These are phyloP conservation scores for Aegilops umbellulata DNA, from an alignment of 176 grass and related monocot species.

Conservation along the genomic window DNA sequence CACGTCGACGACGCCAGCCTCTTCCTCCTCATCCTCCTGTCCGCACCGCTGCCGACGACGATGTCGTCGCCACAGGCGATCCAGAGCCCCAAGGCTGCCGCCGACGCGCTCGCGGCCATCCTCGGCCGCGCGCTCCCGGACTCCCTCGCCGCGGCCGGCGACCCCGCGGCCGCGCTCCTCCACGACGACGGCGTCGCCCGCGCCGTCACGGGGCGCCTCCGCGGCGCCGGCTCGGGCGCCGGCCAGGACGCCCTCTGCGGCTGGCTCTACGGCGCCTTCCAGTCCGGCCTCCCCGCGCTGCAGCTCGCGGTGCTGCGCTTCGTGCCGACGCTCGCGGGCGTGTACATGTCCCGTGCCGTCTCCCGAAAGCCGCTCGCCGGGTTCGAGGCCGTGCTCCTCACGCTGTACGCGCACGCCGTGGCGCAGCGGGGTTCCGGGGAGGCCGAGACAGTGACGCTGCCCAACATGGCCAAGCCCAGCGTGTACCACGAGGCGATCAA, in stretches of 20 bases:
- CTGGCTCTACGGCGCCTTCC: conserved; percentile 89
- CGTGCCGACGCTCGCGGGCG: conserved; percentile 55
- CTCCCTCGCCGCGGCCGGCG: conserved; percentile 20
- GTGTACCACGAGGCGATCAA: conserved; percentile 55
- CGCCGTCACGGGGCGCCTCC: conserved; percentile 41
- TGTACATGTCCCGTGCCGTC: conserved; percentile 63
- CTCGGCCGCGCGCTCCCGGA: conserved; percentile 38
- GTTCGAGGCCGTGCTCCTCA: conserved; percentile 84
- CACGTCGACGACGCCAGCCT: background rate
- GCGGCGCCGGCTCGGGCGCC: conserved; percentile 34
- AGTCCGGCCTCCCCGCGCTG: conserved; percentile 48
- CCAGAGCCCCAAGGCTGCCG: conserved; percentile 42
- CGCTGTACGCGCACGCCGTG: conserved; percentile 64
- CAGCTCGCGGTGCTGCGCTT: conserved; percentile 73
- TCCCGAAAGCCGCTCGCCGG: conserved; percentile 56
- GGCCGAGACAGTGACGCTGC: conserved; percentile 44
- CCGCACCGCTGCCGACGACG: background rate
- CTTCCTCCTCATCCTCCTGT: background rate
- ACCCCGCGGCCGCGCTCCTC: conserved; percentile 58
- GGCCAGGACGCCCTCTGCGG: conserved; percentile 64
- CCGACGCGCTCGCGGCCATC: conserved; percentile 50
- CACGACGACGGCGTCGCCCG: conserved; percentile 35
- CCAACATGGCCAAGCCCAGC: conserved; percentile 58
- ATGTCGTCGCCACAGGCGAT: conserved; percentile 41
- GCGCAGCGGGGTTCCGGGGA: conserved; percentile 43